These are phyloP conservation scores for Juncus effusus DNA, from an alignment of 176 grass and related monocot genomes.

Conservation along the genomic window DNA sequence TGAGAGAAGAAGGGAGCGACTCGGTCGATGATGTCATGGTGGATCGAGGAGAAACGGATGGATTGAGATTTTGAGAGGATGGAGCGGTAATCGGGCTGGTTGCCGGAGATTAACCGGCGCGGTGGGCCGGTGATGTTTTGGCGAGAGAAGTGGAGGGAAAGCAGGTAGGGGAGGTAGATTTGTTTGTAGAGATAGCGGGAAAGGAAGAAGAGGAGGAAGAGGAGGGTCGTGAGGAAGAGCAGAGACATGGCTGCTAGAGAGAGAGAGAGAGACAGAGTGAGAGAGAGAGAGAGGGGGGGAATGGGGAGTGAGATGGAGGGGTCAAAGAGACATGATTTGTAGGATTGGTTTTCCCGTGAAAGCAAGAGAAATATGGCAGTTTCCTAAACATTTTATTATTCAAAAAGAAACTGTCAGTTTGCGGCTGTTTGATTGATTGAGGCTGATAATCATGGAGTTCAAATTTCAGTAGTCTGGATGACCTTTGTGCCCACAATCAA, in stretches of 20 bases:
- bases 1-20: slow-evolving; percentile 45
- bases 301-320: background rate
- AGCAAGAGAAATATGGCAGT: too few relatives aligned
- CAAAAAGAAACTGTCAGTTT: too few relatives aligned
- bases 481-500: too few relatives aligned
- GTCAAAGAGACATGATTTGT: too few relatives aligned
- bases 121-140: slow-evolving; percentile 50
- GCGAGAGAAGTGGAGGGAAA: slow-evolving; percentile 34
- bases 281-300: background rate
- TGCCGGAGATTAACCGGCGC: slow-evolving; percentile 45
- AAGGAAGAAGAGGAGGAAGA: slow-evolving; percentile 27
- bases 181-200: slow-evolving; percentile 33
- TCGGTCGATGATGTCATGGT: slow-evolving; percentile 47
- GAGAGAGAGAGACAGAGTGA: background rate
- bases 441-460: too few relatives aligned
- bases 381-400: too few relatives aligned
- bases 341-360: too few relatives aligned
- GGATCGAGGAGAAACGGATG: slow-evolving; percentile 40
- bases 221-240: slow-evolving; percentile 19
- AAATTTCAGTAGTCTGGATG: too few relatives aligned
- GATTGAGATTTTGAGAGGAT: slow-evolving; percentile 35
- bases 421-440: too few relatives aligned
- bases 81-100: slow-evolving; percentile 30
- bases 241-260: slow-evolving; percentile 6
- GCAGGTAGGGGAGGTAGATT: slow-evolving; percentile 41